A percentile compares a stretch with the other conserved stretches of the same genome.
Conservation (phyloP, 805 yeast species). For the Starmerella asiatica region DNA sequence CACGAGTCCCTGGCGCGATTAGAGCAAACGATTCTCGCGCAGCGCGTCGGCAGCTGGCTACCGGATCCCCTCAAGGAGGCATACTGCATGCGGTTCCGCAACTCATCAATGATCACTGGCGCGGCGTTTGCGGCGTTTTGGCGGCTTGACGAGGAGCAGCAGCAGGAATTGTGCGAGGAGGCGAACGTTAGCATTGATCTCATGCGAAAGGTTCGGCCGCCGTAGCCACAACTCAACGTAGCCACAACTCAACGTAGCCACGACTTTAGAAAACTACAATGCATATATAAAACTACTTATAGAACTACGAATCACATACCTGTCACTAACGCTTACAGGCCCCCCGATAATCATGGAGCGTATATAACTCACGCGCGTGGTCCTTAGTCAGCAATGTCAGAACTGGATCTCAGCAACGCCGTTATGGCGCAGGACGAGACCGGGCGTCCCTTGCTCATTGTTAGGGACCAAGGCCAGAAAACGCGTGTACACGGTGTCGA, state of each 20-base stretch:
- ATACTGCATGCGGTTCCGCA: slow-evolving; percentile 6
- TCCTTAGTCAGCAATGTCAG: slow-evolving; percentile 15
- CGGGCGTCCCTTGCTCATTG: slow-evolving; percentile 98
- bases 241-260: not conserved
- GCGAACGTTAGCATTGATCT: slow-evolving; percentile 13
- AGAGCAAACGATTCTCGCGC: slow-evolving; percentile 8
- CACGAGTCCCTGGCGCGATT: slow-evolving; percentile 9
- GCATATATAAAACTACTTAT: not conserved
- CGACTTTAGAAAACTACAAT: not conserved
- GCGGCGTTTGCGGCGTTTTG: slow-evolving; percentile 11
- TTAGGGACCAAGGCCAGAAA: slow-evolving; percentile 63
- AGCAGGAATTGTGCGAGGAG: slow-evolving; percentile 9
- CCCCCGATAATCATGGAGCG: too few relatives aligned
- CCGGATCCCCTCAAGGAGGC: slow-evolving; percentile 8
- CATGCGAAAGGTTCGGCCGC: slow-evolving; percentile 13
- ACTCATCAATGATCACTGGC: slow-evolving; percentile 12
- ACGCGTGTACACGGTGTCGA: slow-evolving; percentile 61
- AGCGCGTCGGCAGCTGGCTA: slow-evolving; percentile 13
- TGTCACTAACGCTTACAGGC: not conserved
- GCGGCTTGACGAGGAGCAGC: slow-evolving; percentile 8
- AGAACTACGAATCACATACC: not conserved
- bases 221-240: slow-evolving; percentile 1
- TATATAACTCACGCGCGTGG: too few relatives aligned
- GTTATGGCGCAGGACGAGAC: slow-evolving; percentile 97
- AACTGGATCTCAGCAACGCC: slow-evolving; percentile 86